Evolutionary conservation across 2,329 filamentous ascomycete genomes (phyloP).

Genomic region (Neophaeococcomyces mojaviensis): DNA sequence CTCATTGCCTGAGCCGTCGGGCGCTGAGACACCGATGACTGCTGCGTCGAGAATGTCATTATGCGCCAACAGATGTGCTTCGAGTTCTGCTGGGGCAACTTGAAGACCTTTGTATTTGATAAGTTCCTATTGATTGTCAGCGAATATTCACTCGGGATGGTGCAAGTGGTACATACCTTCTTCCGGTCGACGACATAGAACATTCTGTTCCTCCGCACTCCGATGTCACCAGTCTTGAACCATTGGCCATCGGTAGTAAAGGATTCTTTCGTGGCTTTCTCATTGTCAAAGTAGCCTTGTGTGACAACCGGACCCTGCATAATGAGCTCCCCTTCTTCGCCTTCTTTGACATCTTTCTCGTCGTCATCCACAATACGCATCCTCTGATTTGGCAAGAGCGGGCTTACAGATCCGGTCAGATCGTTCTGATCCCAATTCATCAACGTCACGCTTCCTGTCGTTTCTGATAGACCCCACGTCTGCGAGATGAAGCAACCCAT

Average conservation of each 20-base stretch:
- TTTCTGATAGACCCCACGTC: constrained; percentile 21
- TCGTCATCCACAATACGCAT: constrained; percentile 21
- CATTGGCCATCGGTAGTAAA: constrained; percentile 55
- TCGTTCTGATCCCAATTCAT: constrained; percentile 20
- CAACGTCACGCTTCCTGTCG: constrained; percentile 19
- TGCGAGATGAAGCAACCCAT: constrained; percentile 30
- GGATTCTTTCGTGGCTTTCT: constrained; percentile 17
- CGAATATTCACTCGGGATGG: constrained; percentile 31
- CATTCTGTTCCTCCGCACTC: constrained; percentile 67
- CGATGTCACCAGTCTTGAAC: constrained; percentile 86
- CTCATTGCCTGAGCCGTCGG: constrained; percentile 30
- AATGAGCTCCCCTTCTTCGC: constrained; percentile 51
- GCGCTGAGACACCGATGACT: constrained; percentile 36
- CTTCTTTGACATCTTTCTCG: constrained; percentile 26
- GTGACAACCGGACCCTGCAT: constrained; percentile 50
- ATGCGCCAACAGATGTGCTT: constrained; percentile 38
- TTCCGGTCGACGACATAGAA: constrained; percentile 85
- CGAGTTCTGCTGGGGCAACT: constrained; percentile 43
- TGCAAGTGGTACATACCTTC: constrained; percentile 39
- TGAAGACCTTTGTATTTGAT: constrained; percentile 53
- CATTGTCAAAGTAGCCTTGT: constrained; percentile 26
- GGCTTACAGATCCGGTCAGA: constrained; percentile 16
- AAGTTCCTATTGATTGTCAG: constrained; percentile 31
- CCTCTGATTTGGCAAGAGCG: constrained; percentile 15
- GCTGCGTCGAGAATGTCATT: constrained; percentile 37